Conservation (phyloP, 495 filamentous ascomycete genomes). For the Glutinoglossum americanum region DNA sequence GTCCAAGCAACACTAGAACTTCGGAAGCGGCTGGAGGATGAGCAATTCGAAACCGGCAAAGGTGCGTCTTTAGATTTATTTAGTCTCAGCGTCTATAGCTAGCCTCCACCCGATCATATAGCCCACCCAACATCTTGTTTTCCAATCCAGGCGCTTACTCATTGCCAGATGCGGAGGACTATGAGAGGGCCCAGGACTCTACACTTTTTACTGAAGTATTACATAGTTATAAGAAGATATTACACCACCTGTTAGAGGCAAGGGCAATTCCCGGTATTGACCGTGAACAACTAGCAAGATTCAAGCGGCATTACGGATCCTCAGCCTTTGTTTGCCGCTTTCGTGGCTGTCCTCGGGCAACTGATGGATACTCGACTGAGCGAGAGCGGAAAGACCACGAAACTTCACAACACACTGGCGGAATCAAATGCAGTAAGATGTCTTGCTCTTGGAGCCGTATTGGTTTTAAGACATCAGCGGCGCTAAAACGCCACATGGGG, state of each 20-base stretch:
- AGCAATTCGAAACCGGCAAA: not conserved
- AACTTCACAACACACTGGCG: not conserved
- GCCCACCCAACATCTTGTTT: not conserved
- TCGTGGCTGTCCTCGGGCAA: not conserved
- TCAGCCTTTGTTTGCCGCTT: not conserved
- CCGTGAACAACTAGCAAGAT: not conserved
- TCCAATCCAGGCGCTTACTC: not conserved
- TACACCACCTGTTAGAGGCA: not conserved
- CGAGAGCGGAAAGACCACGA: not conserved
- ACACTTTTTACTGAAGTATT: not conserved
- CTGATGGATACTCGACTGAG: not conserved
- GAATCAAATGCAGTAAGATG: not conserved
- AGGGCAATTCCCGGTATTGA: not conserved
- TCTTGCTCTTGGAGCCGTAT: not conserved
- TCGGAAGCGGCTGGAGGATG: not conserved
- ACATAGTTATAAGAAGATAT: not conserved
- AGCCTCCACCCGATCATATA: too few relatives aligned
- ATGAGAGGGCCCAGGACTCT: not conserved
- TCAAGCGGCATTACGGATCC: not conserved
- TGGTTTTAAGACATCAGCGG: not conserved
- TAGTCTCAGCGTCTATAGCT: too few relatives aligned
- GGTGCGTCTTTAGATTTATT: not conserved
- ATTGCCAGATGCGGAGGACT: not conserved
- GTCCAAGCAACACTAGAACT: not conserved
- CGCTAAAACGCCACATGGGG: not conserved